Conservation (phyloP, 208 protist genomes). For the Strigomonas galati region DNA sequence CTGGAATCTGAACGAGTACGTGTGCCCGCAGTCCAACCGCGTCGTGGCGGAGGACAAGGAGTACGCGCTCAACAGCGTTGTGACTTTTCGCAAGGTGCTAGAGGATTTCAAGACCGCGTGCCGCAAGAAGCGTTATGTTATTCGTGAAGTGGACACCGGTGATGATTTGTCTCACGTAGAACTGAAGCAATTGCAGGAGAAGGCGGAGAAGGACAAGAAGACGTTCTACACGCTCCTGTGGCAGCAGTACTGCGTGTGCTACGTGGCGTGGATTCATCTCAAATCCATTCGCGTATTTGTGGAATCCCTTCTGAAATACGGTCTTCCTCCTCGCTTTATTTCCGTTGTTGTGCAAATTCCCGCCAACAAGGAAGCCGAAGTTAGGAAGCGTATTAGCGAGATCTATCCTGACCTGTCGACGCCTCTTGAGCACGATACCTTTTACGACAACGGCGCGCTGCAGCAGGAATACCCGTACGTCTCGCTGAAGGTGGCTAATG, state of each 20-base stretch:
- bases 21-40: constrained; percentile 79
- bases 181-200: constrained; percentile 62
- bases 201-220: constrained; percentile 81
- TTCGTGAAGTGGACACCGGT: constrained; percentile 71
- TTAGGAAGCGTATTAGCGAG: constrained; percentile 67
- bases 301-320: constrained; percentile 87
- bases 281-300: constrained; percentile 92
- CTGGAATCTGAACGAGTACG: constrained; percentile 81
- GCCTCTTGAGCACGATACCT: constrained; percentile 43
- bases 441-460: constrained; percentile 52
- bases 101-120: constrained; percentile 82
- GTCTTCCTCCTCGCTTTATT: constrained; percentile 85
- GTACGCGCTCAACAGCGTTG: constrained; percentile 85
- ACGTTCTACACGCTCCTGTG: constrained; percentile 76
- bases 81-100: constrained; percentile 81
- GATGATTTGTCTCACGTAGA: constrained; percentile 66
- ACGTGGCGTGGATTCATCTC: constrained; percentile 90
- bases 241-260: constrained; percentile 86
- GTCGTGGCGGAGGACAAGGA: constrained; percentile 88
- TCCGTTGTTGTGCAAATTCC: constrained; percentile 74
- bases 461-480: constrained; percentile 88
- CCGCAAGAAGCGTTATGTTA: constrained; percentile 70
- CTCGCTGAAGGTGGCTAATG: constrained; percentile 76
- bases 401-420: constrained; percentile 66
- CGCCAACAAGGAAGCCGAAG: constrained; percentile 65